Percentiles rank a stretch among this genome's conserved stretches.
Conservation (phyloP, 2,329 filamentous ascomycete species). For the Hypoxylon sp. region DNA sequence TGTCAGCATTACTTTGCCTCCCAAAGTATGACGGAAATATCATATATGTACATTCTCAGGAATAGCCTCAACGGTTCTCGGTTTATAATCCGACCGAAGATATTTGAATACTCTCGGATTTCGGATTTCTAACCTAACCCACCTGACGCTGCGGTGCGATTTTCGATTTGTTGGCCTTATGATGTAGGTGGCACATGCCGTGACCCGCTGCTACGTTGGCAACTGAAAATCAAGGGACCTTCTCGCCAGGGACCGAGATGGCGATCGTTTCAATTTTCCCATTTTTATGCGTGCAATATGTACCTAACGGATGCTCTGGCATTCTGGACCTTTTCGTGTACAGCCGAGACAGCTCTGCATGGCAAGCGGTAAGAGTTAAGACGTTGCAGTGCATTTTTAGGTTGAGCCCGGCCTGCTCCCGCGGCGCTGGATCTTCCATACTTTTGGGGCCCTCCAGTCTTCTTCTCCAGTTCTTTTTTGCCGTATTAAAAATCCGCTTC, state of each 20-base stretch:
- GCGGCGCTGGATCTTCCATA: no score
- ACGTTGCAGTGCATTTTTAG: not conserved
- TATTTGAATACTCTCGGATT: no score
- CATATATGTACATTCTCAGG: not conserved
- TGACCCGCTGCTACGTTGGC: not conserved
- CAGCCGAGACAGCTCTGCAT: no score
- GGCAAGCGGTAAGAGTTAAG: not conserved
- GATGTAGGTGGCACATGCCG: not conserved
- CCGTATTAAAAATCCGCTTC: not conserved
- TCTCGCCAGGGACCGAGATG: no score
- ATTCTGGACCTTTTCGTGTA: not conserved
- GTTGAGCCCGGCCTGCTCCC: not conserved
- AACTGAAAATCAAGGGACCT: not conserved
- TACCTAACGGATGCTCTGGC: no score
- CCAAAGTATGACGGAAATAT: not conserved
- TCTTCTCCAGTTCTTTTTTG: not conserved
- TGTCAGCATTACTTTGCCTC: no score
- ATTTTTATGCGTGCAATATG: not conserved
- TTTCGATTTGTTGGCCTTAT: not conserved
- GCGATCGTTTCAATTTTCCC: not conserved
- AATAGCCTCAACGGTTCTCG: no score
- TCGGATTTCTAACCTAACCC: not conserved
- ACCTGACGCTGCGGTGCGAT: not conserved
- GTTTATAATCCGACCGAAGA: no score
- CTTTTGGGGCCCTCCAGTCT: not conserved